Conservation (phyloP, 495 filamentous ascomycete species). For the Lepidopterella palustris region DNA sequence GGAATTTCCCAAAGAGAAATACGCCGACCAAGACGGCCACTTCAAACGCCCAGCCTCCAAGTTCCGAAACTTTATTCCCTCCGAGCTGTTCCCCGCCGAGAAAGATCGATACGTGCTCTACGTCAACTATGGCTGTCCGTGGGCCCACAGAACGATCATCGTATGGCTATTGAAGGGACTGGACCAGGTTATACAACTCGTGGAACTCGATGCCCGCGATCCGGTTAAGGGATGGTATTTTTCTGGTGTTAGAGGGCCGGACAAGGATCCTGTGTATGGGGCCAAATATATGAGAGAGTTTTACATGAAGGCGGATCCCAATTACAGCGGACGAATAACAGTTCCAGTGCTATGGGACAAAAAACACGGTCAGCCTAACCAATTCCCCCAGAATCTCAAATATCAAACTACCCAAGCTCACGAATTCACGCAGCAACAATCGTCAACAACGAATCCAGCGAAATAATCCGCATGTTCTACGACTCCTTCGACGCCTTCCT, state of each 20-base stretch:
- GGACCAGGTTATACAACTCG: constrained; percentile 62
- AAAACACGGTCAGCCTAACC: constrained; percentile 40
- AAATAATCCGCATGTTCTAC: constrained; percentile 37
- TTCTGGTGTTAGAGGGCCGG: constrained; percentile 22
- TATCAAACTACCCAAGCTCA: neutral
- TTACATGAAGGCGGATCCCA: constrained; percentile 54
- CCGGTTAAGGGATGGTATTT: constrained; percentile 73
- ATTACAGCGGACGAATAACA: constrained; percentile 55
- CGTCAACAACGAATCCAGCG: constrained; percentile 37
- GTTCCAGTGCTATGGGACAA: constrained; percentile 60
- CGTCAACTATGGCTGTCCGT: constrained; percentile 69
- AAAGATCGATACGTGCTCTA: constrained; percentile 75
- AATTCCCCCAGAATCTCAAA: no score
- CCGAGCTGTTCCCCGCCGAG: constrained; percentile 57
- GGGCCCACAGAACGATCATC: constrained; percentile 75
- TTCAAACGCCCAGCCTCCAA: constrained; percentile 11
- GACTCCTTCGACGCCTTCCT: constrained; percentile 51
- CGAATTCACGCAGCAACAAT: constrained; percentile 28
- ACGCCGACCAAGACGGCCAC: neutral
- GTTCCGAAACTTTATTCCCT: constrained; percentile 33
- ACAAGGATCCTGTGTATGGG: constrained; percentile 37
- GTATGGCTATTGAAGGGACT: constrained; percentile 74
- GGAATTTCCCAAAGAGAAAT: neutral
- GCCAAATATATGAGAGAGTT: constrained; percentile 54
- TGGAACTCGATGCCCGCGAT: constrained; percentile 55